Base-by-base conservation (phyloP, 1,284 basidiomycete species). In the Melampsora larici-populina region DNA sequence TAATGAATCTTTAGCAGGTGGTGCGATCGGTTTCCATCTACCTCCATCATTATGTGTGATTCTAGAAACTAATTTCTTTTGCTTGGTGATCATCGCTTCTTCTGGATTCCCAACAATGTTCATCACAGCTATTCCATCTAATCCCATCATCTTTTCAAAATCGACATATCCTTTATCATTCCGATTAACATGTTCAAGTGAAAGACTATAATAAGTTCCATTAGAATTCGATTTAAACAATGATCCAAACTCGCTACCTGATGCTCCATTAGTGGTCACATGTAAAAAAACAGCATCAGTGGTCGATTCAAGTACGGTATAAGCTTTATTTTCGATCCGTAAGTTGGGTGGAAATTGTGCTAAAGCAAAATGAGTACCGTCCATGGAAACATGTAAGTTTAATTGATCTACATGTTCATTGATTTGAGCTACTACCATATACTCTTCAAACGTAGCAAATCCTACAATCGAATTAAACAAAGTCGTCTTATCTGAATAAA, bases 41-140 rank as follows among this genome's bases (percentile, higher is more conserved):
- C 94, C 90, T 78, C 92, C 94, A 84, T 99, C 97, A 81, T 99
- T 99, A 84, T 98, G 94, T 1, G 94, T 97, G 81, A 99, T 98
- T 75, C 90, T 86, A 2, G 89, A 91, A 85, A 93, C 91, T 15
- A 99, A 84, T 78, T 88, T 86, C 86, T 99, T 99, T 65, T 84
- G 85, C 6, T 90, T 89, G 2, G 89, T 89, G 4, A 97, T 82
- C 1, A 87, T 85, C 0, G 93, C 93, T 72, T 92, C 90, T 0
- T 88, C 86, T 0, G 93, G 87, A 82, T 99, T 97, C 18, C 89
- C 85, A 2, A 99, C 93, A 48, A 97, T 84, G 82, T 99, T 99
- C 81, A 95, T 89, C 63, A 99, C 85, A 8, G 94, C 94, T 80
- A 99, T 96, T 0, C 96, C 96, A 84, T 99, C 95, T 68, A 99